Base-by-base conservation (phyloP, 192 early-diverging fungal species). In the Paraglomus brasilianum region DNA sequence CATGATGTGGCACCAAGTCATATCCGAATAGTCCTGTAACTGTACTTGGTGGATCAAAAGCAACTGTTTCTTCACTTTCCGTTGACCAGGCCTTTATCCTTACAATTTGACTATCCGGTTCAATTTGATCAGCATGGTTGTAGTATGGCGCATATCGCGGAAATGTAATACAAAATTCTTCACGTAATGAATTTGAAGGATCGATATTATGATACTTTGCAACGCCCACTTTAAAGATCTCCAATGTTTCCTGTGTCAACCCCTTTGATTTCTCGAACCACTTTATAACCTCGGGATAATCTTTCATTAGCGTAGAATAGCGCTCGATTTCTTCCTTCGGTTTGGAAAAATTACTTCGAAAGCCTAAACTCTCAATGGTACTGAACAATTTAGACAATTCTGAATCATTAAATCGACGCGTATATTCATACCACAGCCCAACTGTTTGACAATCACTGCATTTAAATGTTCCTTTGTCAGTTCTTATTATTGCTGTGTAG, bases 1-100 rank as follows among this genome's bases (percentile, higher is more conserved):
- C 50, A 44, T 80, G 75, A 4, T 74, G 69, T 5, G 72, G 55
- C 19, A 75, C 81, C 7, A 85, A 62, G 61, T 88, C 84, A 72
- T 87, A 87, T 0, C 88, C 88, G 72, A 89, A 89, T 40, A 89
- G 69, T 0, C 88, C 88, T 41, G 79, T 72, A 8, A 73, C 64
- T 10, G 76, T 77, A n/a, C 77, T 74, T 3, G 79, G 77, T 0
- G 88, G 88, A 53, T 83, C 82, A 55, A 77, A 85, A 45, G 82
- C 69, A 10, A 85, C 76, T 21, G 81, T 64, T 19, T 85, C 77
- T 5, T 74, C 66, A 9, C 72, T 62, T 19, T 72, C 45, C 69
- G 73, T 79, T 13, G 74, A 72, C 22, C 80, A 77, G 14, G 82
- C 75, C 71, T 84, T 85, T 30, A 88, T 64, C 72, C 86, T 81